Conservation (phyloP, 1,284 basidiomycete species). For the Fomes fomentarius region DNA sequence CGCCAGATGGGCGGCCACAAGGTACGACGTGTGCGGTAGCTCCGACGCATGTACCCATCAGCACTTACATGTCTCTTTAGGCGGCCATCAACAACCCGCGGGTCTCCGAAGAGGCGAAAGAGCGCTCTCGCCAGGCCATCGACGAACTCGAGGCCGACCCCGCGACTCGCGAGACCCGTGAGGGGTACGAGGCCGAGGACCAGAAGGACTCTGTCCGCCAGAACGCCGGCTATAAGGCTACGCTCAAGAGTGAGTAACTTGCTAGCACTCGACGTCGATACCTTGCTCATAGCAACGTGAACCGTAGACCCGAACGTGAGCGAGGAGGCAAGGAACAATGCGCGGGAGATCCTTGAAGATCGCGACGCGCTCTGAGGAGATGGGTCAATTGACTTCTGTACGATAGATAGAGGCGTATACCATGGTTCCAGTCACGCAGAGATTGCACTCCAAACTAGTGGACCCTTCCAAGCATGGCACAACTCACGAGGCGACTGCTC, state of each 20-base stretch:
- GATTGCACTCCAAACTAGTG: too few relatives aligned
- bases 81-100: slow-evolving; percentile 50
- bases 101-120: slow-evolving; percentile 53
- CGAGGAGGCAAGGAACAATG: slow-evolving; percentile 45
- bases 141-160: slow-evolving; percentile 37
- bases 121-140: slow-evolving; percentile 49
- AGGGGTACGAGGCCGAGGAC: slow-evolving; percentile 14
- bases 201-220: slow-evolving; percentile 35
- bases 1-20: slow-evolving; percentile 35
- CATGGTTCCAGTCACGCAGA: too few relatives aligned
- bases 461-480: too few relatives aligned
- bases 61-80: slow-evolving; percentile 11
- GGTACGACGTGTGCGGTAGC: slow-evolving; percentile 11
- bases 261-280: neutral
- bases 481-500: too few relatives aligned
- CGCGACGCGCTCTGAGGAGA: slow-evolving; percentile 27
- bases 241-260: slow-evolving; percentile 43
- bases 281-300: slow-evolving; percentile 28
- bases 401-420: too few relatives aligned
- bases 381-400: too few relatives aligned
- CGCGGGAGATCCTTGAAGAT: slow-evolving; percentile 40
- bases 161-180: slow-evolving; percentile 22
- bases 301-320: slow-evolving; percentile 45
- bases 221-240: slow-evolving; percentile 53
- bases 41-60: neutral